These are phyloP conservation scores for Saccharomycopsis sp. DNA, from an alignment of 805 yeast species.

Conservation along the genomic window DNA sequence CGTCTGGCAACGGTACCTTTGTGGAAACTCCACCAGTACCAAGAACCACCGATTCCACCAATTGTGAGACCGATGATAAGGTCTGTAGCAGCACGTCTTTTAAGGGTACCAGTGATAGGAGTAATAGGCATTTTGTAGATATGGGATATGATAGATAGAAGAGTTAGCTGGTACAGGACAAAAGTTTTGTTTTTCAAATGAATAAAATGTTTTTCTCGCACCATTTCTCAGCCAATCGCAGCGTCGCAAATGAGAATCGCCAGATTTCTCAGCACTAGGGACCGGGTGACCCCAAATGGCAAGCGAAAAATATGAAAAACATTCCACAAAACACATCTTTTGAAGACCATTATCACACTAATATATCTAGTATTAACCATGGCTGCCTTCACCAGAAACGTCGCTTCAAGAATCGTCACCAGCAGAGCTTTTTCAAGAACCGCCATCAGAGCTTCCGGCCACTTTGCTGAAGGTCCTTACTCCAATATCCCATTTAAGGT, in stretches of 20 bases:
- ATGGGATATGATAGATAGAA: too few species aligned
- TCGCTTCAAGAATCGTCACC: constrained; percentile 22
- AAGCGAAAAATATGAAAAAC: too few species aligned
- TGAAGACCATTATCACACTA: too few species aligned
- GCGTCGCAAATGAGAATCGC: too few species aligned
- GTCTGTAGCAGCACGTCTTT: constrained; percentile 72
- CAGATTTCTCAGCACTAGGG: too few species aligned
- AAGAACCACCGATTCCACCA: constrained; percentile 54
- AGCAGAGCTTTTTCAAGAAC: constrained; percentile 49
- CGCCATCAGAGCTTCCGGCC: constrained; percentile 35
- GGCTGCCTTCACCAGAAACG: constrained; percentile 12
- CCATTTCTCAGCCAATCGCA: too few species aligned
- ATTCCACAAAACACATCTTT: background rate
- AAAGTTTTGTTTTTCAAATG: too few species aligned
- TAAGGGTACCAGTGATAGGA: constrained; percentile 77
- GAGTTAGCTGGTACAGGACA: too few species aligned
- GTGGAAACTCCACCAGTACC: constrained; percentile 87
- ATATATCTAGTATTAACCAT: too few species aligned
- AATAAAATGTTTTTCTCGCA: too few species aligned
- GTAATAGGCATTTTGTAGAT: constrained; percentile 84
- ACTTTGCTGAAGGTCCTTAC: constrained; percentile 77
- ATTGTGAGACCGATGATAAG: constrained; percentile 52
- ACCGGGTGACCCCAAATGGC: too few species aligned
- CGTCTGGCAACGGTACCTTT: constrained; percentile 59
- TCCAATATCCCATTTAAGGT: constrained; percentile 91